Conservation (phyloP, 2,329 filamentous ascomycete genomes). For the Hypoxylon rubiginosum region DNA sequence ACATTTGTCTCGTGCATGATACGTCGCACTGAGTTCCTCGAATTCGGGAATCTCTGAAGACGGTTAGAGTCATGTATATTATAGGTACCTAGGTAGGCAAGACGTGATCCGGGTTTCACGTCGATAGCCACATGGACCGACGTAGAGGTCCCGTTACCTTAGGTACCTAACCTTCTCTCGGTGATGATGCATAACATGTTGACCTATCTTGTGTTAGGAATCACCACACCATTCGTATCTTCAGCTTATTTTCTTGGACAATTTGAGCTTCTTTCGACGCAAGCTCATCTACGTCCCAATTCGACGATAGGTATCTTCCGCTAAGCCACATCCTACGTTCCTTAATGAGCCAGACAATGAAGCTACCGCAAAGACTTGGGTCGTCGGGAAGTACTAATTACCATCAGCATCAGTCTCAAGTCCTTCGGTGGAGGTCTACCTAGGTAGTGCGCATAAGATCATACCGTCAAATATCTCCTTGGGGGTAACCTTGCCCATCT, state of each 20-base stretch:
- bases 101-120: no score
- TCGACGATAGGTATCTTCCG: slow-evolving; percentile 10
- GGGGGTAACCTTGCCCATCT: slow-evolving; percentile 2
- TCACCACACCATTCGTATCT: slow-evolving; percentile 14
- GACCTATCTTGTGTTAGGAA: not conserved
- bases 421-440: not conserved
- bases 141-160: no score
- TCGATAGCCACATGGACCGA: no score
- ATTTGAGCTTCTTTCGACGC: not conserved
- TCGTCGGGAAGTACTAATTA: slow-evolving; percentile 2
- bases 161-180: no score
- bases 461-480: not conserved
- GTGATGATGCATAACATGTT: no score
- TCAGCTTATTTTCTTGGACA: slow-evolving; percentile 1
- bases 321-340: slow-evolving; percentile 12
- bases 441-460: not conserved
- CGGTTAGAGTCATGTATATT: no score
- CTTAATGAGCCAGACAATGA: slow-evolving; percentile 8
- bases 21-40: no score
- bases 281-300: slow-evolving; percentile 7
- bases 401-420: not conserved
- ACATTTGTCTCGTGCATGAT: no score
- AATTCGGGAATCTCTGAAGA: no score
- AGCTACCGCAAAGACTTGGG: slow-evolving; percentile 1
- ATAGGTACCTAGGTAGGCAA: no score